Evolutionary conservation across 2,329 filamentous ascomycete genomes (phyloP).

Genomic region (Verticillium tricorpus): DNA sequence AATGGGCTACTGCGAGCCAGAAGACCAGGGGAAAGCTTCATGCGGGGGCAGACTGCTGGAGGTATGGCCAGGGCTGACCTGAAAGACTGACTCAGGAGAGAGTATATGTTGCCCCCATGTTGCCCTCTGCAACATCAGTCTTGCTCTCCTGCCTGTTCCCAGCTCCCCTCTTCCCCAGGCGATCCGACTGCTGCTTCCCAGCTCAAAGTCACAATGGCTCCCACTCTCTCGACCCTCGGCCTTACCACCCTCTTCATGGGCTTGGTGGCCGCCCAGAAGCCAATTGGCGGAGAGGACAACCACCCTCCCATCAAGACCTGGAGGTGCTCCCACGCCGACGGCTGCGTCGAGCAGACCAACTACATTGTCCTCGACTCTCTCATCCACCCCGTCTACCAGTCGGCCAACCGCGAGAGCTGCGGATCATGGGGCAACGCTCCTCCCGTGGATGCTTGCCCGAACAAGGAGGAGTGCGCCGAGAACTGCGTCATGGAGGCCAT

Average conservation of each 20-base stretch:
- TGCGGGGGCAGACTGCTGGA: neutral
- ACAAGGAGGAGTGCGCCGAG: slow-evolving; percentile 42
- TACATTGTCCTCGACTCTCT: slow-evolving; percentile 46
- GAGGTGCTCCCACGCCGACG: slow-evolving; percentile 44
- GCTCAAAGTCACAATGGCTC: slow-evolving; percentile 5
- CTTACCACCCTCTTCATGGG: slow-evolving; percentile 17
- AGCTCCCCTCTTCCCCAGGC: neutral
- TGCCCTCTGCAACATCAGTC: neutral
- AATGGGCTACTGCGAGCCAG: neutral
- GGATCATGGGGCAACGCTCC: slow-evolving; percentile 25
- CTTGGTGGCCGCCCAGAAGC: slow-evolving; percentile 31
- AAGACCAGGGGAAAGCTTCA: neutral
- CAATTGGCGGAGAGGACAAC: slow-evolving; percentile 35
- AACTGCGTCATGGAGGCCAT: slow-evolving; percentile 52
- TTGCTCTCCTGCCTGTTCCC: neutral
- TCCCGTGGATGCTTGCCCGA: slow-evolving; percentile 42
- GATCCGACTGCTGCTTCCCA: neutral
- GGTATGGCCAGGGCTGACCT: neutral
- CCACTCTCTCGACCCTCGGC: slow-evolving; percentile 4
- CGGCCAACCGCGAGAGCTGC: slow-evolving; percentile 25
- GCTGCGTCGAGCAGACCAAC: slow-evolving; percentile 42
- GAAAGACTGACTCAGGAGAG: neutral
- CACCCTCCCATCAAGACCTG: slow-evolving; percentile 48
- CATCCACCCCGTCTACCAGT: slow-evolving; percentile 40
- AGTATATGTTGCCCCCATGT: neutral